phyloP scores from a whole-genome alignment of 495 filamentous ascomycete species.

The Penicillium lagena region DNA sequence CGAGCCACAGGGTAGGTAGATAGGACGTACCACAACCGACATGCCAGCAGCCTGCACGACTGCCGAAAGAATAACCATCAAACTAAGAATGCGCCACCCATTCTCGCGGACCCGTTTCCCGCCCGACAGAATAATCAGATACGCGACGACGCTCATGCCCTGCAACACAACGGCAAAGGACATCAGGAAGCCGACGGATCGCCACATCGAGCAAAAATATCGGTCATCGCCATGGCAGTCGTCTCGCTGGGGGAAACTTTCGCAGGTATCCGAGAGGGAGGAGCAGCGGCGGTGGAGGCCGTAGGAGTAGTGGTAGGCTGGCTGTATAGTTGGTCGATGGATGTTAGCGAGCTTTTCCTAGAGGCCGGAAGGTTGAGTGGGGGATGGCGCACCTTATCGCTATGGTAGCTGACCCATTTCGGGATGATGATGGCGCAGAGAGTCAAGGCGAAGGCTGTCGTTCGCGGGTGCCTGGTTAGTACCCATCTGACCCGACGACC shows the following conservation, averaged over 20 bases:
- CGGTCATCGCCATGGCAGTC: conserved; percentile 65
- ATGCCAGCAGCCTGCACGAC: conserved; percentile 61
- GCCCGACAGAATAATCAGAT: conserved; percentile 65
- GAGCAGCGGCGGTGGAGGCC: conserved; percentile 78
- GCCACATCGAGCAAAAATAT: conserved; percentile 90
- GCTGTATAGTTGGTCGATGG: conserved; percentile 15
- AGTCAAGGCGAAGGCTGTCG: conserved; percentile 68
- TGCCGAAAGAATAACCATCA: conserved; percentile 55
- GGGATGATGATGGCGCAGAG: conserved; percentile 68
- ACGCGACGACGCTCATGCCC: conserved; percentile 67
- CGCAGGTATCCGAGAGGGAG: conserved; percentile 53
- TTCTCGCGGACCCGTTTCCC: conserved; percentile 67
- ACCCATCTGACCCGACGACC: neutral
- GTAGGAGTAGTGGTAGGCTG: conserved; percentile 54
- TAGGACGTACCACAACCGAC: conserved; percentile 67
- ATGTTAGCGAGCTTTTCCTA: neutral
- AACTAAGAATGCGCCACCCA: conserved; percentile 70
- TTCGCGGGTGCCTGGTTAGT: conserved; percentile 1
- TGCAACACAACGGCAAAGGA: conserved; percentile 72
- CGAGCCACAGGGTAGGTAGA: neutral
- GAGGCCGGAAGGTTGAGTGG: neutral
- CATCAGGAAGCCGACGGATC: conserved; percentile 79
- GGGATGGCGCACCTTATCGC: conserved; percentile 45
- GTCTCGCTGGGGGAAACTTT: conserved; percentile 51
- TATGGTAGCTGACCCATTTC: conserved; percentile 72